Conservation (phyloP, 768 basidiomycete genomes). For the Tulasnella sp. region DNA sequence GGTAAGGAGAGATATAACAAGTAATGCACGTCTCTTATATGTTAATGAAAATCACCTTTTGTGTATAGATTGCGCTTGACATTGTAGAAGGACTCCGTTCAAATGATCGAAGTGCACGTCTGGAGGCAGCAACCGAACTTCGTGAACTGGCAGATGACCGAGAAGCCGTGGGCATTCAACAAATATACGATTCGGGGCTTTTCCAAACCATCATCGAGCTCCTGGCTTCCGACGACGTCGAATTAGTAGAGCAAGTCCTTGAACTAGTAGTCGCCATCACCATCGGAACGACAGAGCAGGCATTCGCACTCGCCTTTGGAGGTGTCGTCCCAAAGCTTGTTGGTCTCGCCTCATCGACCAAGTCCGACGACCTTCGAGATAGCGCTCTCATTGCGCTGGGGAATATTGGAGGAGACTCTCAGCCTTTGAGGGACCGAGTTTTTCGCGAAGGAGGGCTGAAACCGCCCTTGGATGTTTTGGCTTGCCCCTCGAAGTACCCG, state of each 20-base stretch:
- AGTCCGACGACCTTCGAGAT: neutral
- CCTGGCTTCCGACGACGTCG: neutral
- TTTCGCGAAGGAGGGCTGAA: neutral
- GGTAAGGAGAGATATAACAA: neutral
- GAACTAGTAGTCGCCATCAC: neutral
- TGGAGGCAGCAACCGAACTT: neutral
- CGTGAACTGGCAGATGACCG: neutral
- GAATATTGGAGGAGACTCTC: neutral
- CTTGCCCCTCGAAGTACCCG: neutral
- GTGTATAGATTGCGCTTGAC: neutral
- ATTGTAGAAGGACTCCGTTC: neutral
- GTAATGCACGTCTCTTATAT: no score
- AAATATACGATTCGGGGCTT: neutral
- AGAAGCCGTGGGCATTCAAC: neutral
- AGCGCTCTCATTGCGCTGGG: neutral
- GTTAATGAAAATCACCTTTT: neutral
- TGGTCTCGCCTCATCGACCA: neutral
- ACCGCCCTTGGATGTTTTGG: neutral
- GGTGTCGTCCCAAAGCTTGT: neutral
- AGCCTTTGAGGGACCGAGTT: neutral
- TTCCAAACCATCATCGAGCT: neutral
- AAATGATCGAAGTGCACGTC: neutral
- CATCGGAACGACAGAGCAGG: neutral
- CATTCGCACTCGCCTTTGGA: neutral
- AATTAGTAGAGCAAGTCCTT: neutral